Conservation (phyloP, 495 filamentous ascomycete genomes). For the Neurospora hispaniola region DNA sequence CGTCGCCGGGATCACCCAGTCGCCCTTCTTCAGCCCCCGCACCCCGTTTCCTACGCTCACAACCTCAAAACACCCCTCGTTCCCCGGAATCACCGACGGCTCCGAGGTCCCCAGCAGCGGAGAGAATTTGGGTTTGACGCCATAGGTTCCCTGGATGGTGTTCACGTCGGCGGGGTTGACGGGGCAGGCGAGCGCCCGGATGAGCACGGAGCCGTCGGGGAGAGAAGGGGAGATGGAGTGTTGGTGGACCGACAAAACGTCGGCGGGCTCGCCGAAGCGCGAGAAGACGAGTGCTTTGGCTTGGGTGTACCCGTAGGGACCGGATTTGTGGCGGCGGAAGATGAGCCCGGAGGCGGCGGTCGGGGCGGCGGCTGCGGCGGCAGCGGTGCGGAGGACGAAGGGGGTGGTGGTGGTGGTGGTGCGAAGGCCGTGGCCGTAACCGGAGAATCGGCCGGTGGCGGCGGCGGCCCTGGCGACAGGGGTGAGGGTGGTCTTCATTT, state of each 20-base stretch:
- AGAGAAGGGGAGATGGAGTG: constrained; percentile 73
- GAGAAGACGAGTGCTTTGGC: constrained; percentile 83
- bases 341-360: background rate
- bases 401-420: background rate
- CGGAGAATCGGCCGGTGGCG: background rate
- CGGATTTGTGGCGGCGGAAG: constrained; percentile 27
- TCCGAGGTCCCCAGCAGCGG: constrained; percentile 58
- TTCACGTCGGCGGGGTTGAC: constrained; percentile 98
- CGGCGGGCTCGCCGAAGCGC: constrained; percentile 72
- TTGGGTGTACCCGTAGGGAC: constrained; percentile 91
- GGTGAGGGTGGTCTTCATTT: background rate
- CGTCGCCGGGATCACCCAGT: constrained; percentile 81
- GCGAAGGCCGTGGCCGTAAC: background rate
- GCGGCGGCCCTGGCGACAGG: background rate
- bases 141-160: constrained; percentile 89
- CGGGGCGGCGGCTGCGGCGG: background rate
- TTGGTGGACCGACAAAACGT: constrained; percentile 70
- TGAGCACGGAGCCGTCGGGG: constrained; percentile 56
- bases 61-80: constrained; percentile 89
- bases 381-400: background rate
- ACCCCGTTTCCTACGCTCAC: constrained; percentile 50
- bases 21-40: constrained; percentile 46
- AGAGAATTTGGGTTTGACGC: constrained; percentile 64
- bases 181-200: constrained; percentile 67
- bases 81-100: constrained; percentile 56